These are phyloP conservation scores for Aspergillus eucalypticola DNA, from an alignment of 2,329 filamentous ascomycete species.

Conservation along the genomic window DNA sequence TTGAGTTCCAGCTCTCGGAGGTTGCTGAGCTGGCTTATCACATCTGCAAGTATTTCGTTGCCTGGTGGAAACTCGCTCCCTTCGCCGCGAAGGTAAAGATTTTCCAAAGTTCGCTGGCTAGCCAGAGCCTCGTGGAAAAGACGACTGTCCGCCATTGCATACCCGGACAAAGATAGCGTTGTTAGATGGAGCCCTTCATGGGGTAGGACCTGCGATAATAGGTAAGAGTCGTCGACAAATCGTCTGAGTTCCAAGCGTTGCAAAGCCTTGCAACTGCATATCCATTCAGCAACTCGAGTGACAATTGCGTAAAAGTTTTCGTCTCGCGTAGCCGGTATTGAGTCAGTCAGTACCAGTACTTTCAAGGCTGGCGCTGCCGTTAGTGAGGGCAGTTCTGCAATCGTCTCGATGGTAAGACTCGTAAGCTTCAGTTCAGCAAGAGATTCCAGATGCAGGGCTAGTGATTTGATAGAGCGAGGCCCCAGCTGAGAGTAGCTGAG, in stretches of 20 bases:
- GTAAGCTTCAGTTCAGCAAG: constrained; percentile 56
- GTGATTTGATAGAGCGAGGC: constrained; percentile 54
- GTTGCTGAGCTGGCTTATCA: constrained; percentile 29
- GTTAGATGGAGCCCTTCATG: constrained; percentile 28
- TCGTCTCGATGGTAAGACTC: constrained; percentile 50
- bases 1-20: constrained; percentile 36
- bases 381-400: constrained; percentile 36
- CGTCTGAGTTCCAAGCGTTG: constrained; percentile 52
- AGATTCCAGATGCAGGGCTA: constrained; percentile 56
- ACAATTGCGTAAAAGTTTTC: constrained; percentile 55
- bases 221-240: constrained; percentile 52
- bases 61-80: constrained; percentile 27
- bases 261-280: constrained; percentile 55
- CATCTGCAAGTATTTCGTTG: constrained; percentile 32
- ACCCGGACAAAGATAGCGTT: constrained; percentile 32
- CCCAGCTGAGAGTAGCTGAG: constrained; percentile 59
- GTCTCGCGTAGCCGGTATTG: constrained; percentile 46
- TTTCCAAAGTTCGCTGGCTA: constrained; percentile 29
- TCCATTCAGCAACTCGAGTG: constrained; percentile 55
- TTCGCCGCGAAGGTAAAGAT: constrained; percentile 34
- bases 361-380: constrained; percentile 41
- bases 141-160: constrained; percentile 24
- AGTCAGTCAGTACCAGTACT: constrained; percentile 52
- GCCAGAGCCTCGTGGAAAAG: constrained; percentile 32
- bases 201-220: constrained; percentile 31